phyloP scores from a whole-genome alignment of 164 flowering plant species.

The Tinospora cordifolia region DNA sequence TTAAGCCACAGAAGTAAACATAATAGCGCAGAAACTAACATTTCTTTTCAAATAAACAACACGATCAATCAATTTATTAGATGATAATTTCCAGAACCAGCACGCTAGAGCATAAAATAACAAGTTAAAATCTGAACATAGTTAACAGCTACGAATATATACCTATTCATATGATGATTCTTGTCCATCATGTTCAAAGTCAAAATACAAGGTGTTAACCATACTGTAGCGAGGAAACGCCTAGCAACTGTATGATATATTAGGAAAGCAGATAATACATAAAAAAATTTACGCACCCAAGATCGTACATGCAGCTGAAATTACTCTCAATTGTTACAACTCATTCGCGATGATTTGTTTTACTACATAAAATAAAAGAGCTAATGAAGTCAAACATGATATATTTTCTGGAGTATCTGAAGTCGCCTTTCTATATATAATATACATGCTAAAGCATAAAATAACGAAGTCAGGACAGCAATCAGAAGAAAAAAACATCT shows the following conservation, averaged over 20 bases:
- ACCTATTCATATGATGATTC: too few relatives aligned
- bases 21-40: background rate
- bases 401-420: background rate
- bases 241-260: background rate
- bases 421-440: background rate
- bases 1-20: background rate
- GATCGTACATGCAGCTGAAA: background rate
- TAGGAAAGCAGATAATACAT: background rate
- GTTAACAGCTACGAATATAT: background rate
- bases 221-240: background rate
- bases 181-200: background rate
- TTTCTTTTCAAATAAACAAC: background rate
- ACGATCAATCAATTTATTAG: constrained; percentile 5
- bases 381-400: background rate
- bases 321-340: background rate
- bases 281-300: background rate
- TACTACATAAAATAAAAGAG: constrained; percentile 9
- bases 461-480: background rate
- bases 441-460: constrained; percentile 9
- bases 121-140: background rate
- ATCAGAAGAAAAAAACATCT: background rate
- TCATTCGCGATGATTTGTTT: background rate
- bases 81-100: background rate
- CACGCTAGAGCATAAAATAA: constrained; percentile 6
- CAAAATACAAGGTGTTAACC: background rate